Evolutionary conservation across 2,329 filamentous ascomycete genomes (phyloP).

Genomic region (Dothideomycetes sp.): DNA sequence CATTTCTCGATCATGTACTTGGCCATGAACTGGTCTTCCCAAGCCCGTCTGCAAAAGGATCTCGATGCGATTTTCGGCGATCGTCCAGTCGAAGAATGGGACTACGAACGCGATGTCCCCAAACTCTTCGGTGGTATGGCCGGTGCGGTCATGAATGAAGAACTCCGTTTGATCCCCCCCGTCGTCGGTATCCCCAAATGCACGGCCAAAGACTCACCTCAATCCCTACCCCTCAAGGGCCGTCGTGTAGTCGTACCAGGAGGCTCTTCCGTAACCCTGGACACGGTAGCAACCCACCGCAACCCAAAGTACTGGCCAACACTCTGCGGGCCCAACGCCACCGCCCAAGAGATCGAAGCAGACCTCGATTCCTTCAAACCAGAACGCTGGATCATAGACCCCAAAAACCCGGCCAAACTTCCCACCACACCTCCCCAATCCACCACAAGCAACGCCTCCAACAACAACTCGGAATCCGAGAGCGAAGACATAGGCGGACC

Average conservation of each 20-base stretch:
- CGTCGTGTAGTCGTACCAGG: constrained; percentile 50
- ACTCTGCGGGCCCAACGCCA: constrained; percentile 2
- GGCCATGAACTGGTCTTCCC: constrained; percentile 54
- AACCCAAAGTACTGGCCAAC: constrained; percentile 66
- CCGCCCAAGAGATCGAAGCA: constrained; percentile 28
- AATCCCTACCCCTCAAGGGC: constrained; percentile 52
- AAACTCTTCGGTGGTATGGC: constrained; percentile 59
- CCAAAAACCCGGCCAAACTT: constrained; percentile 15
- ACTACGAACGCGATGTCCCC: constrained; percentile 59
- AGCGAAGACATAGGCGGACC: constrained; percentile 48
- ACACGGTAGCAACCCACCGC: constrained; percentile 49
- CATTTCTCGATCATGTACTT: constrained; percentile 63
- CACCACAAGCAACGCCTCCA: constrained; percentile 29
- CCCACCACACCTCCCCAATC: too few species aligned
- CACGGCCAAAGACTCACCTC: constrained; percentile 34
- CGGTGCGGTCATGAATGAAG: constrained; percentile 70
- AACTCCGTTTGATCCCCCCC: constrained; percentile 62
- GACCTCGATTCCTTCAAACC: constrained; percentile 63
- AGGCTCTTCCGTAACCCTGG: constrained; percentile 47
- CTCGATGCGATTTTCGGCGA: constrained; percentile 56
- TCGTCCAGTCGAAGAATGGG: constrained; percentile 53
- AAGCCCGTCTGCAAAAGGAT: constrained; percentile 59
- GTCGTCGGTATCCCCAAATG: constrained; percentile 65
- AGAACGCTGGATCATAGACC: constrained; percentile 57
- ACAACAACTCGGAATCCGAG: constrained; percentile 28